phyloP scores from a whole-genome alignment of 805 yeast genomes.

The Ogataea haglerorum region DNA sequence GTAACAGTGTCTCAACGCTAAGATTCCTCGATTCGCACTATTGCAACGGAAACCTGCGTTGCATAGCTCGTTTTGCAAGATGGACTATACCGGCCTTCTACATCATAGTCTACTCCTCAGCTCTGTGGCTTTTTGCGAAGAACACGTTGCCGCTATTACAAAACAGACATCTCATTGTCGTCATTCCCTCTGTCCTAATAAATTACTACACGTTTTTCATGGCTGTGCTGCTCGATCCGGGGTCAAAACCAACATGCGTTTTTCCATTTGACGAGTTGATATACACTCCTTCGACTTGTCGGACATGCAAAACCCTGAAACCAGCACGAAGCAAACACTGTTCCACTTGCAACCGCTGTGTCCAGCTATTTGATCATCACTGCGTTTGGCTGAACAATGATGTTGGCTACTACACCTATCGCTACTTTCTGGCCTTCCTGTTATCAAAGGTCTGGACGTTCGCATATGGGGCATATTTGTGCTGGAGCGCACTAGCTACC shows the following conservation, averaged over 20 bases:
- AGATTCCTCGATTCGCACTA: neutral
- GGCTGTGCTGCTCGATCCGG: slow-evolving; percentile 44
- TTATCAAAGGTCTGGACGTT: slow-evolving; percentile 33
- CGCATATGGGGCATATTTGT: slow-evolving; percentile 40
- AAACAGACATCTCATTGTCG: slow-evolving; percentile 19
- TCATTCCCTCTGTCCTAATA: slow-evolving; percentile 32
- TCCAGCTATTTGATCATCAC: slow-evolving; percentile 62
- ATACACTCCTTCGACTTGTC: slow-evolving; percentile 37
- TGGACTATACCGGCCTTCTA: slow-evolving; percentile 47
- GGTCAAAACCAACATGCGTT: slow-evolving; percentile 27
- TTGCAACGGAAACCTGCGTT: slow-evolving; percentile 23
- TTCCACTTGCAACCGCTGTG: slow-evolving; percentile 61
- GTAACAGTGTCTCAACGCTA: neutral
- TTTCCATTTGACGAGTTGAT: slow-evolving; percentile 36
- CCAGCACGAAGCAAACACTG: slow-evolving; percentile 80
- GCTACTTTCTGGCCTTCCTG: slow-evolving; percentile 45
- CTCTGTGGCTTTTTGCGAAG: slow-evolving; percentile 25
- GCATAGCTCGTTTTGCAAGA: slow-evolving; percentile 19
- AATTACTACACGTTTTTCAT: slow-evolving; percentile 37
- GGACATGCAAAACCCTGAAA: slow-evolving; percentile 62
- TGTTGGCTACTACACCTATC: slow-evolving; percentile 50
- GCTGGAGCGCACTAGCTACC: slow-evolving; percentile 27
- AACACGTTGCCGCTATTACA: slow-evolving; percentile 16
- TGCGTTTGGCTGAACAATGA: slow-evolving; percentile 55
- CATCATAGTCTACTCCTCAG: slow-evolving; percentile 32